phyloP scores from a whole-genome alignment of 441 rosid species.

The Gossypium davidsonii region DNA sequence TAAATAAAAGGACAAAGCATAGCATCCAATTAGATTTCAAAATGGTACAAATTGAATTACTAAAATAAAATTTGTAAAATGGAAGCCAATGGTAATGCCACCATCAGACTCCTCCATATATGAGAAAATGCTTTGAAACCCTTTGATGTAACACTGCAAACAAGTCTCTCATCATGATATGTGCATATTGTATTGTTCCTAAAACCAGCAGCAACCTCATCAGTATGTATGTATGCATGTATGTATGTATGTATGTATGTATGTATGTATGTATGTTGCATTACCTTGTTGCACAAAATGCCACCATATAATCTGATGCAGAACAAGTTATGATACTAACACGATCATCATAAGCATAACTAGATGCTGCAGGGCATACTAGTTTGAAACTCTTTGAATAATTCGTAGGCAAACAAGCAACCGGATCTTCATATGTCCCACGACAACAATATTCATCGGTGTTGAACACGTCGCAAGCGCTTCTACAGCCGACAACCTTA shows the following conservation, averaged over 20 bases:
- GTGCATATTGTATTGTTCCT: conserved; percentile 54
- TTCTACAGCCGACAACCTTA: conserved; percentile 46
- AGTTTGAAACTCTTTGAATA: conserved; percentile 50
- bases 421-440: conserved; percentile 31
- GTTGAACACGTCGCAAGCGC: conserved; percentile 47
- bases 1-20: not conserved
- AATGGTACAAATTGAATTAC: not conserved
- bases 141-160: conserved; percentile 27
- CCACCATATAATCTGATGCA: conserved; percentile 38
- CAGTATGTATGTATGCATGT: not conserved
- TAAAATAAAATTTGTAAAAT: conserved; percentile 19
- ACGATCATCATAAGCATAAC: conserved; percentile 44
- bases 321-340: conserved; percentile 45
- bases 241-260: not conserved
- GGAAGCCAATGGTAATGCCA: conserved; percentile 22
- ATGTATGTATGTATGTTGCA: not conserved
- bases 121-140: conserved; percentile 18
- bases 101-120: conserved; percentile 32
- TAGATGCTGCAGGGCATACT: conserved; percentile 55
- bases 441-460: conserved; percentile 53
- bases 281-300: conserved; percentile 57
- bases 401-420: conserved; percentile 39
- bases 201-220: not conserved
- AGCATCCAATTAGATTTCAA: not conserved
- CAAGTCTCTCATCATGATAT: conserved; percentile 33